phyloP scores from a whole-genome alignment of 78 protist species.

The Dictyostelium capitatum region DNA sequence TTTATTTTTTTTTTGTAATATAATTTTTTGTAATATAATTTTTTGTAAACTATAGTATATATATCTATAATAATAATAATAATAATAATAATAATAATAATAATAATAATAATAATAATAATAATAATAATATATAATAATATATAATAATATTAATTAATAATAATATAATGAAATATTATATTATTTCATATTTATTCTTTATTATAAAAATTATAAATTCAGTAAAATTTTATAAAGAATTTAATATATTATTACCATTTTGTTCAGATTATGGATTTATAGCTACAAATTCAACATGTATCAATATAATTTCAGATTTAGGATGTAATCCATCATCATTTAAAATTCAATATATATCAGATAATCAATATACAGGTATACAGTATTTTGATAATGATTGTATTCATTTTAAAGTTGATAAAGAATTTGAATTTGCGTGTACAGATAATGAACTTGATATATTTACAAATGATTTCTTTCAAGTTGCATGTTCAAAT shows the following conservation, averaged over 20 bases:
- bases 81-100: no score
- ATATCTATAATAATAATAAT: no score
- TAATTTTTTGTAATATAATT: background rate
- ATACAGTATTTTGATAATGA: background rate
- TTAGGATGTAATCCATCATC: background rate
- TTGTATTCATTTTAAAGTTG: background rate
- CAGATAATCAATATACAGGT: background rate
- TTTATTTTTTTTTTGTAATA: background rate
- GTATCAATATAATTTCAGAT: no score
- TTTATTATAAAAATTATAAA: background rate
- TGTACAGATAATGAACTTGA: background rate
- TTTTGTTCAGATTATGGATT: background rate
- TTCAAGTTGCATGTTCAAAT: background rate
- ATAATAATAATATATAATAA: no score
- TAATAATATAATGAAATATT: no score
- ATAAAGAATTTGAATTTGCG: background rate
- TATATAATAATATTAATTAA: no score
- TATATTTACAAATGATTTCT: background rate
- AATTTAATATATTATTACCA: conserved; percentile 8
- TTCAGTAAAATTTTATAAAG: background rate
- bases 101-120: no score
- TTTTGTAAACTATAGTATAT: no score
- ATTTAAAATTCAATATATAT: background rate
- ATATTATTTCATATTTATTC: background rate
- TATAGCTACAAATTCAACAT: no score